Conservation (phyloP, 139 green algal species). For the Coccomyxa sp. region DNA sequence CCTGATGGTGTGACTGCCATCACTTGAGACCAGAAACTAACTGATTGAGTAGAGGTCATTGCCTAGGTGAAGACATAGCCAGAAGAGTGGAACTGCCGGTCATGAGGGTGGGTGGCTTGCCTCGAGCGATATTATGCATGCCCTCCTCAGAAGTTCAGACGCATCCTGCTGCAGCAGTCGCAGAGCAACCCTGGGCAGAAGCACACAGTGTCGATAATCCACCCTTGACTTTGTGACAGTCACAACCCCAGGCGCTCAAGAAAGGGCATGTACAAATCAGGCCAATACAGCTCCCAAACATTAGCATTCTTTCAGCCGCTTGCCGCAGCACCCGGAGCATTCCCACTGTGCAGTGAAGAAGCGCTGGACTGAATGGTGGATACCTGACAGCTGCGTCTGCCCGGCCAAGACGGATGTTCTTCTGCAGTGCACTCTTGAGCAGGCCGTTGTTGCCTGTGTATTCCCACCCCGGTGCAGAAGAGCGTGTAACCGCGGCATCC, state of each 20-base stretch:
- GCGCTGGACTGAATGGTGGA: not conserved
- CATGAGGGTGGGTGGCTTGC: not conserved
- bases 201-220: too few species aligned
- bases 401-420: constrained; percentile 41
- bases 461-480: not conserved
- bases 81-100: not conserved
- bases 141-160: constrained; percentile 37
- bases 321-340: too few species aligned
- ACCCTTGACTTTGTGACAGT: too few species aligned
- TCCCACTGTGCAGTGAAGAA: too few species aligned
- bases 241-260: too few species aligned
- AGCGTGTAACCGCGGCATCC: constrained; percentile 3
- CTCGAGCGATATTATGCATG: constrained; percentile 53
- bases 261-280: too few species aligned
- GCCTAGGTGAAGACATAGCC: not conserved
- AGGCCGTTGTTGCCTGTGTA: constrained; percentile 17
- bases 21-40: not conserved
- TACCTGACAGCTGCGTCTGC: constrained; percentile 26
- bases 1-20: not conserved
- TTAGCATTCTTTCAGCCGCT: too few species aligned
- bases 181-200: constrained; percentile 19
- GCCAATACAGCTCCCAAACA: too few species aligned
- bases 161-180: constrained; percentile 38
- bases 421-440: constrained; percentile 58
- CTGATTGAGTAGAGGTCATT: not conserved